Evolutionary conservation across 257 asterid species (phyloP), one percentile per base, ranked within the genome.

Genomic region (Verbena officinalis): DNA sequence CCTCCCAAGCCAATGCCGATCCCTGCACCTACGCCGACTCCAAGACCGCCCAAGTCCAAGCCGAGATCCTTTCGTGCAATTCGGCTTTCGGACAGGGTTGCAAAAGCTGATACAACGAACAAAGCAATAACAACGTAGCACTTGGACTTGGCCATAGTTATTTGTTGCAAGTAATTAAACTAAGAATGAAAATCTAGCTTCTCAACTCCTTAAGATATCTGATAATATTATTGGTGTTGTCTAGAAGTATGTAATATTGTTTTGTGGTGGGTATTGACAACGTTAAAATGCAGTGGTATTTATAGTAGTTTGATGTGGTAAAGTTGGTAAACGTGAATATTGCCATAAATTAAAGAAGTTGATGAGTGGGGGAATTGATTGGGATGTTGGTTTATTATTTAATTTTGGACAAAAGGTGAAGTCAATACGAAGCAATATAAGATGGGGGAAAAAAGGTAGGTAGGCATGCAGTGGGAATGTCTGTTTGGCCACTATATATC

Each of bases 41-140:
- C 96, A 22, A 82, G 0, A 43, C 76, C 76, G 31, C 78, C 75
- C 65, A 86, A 72, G 77, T 84, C 79, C 76, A 88, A 67, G 30
- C 88, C 88, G 11, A 88, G 75, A 73, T 86, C 86, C 65, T 77
- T 86, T 50, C 96, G 75, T 0, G 85, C 82, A 3, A 84, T 66
- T 9, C 96, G 83, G 44, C 86, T 23, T 34, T 83, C 78, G 0
- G 81, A 81, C 60, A 82, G 68, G 52, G 45, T 42, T 23, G 74
- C 80, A 38, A 88, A 60, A 1, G 91, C 48, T 2, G 87, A 69
- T 30, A 76, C 11, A 23, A 78, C 49, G 42, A 85, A 73, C 65
- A 69, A 34, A 31, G 68, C 75, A 9, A 83, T 36, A 57, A 88
- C 54, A n/a, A 48, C 67, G 56, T 53, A 73, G 5, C 74, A 39